Evolutionary conservation across 179 eudicot genomes (phyloP).

Genomic region (Drosera spatulata): DNA sequence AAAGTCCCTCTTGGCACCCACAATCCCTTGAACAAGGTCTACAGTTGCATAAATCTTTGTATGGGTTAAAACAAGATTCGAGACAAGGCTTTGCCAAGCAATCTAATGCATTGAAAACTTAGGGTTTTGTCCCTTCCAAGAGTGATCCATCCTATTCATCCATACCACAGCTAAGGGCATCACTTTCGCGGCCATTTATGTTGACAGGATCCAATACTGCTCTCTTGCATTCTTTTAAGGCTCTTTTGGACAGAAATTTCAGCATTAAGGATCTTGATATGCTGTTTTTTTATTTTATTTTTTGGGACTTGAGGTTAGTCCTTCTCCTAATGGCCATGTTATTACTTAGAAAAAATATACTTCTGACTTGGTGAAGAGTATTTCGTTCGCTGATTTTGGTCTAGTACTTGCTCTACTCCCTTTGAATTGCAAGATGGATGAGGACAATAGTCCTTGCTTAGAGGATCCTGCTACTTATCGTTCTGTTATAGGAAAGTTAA

Average conservation of each 20-base stretch:
- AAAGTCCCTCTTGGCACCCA: neutral
- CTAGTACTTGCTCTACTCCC: neutral
- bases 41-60: neutral
- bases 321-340: neutral
- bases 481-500: neutral
- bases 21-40: too few species aligned
- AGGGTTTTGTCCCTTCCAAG: neutral
- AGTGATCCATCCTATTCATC: slow-evolving; percentile 3
- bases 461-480: too few species aligned
- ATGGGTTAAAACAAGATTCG: neutral
- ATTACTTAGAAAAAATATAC: slow-evolving; percentile 5
- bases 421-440: neutral
- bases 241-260: neutral
- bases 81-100: slow-evolving; percentile 2
- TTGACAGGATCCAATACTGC: neutral
- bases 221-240: neutral
- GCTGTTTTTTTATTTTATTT: slow-evolving; percentile 3
- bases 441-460: too few species aligned
- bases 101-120: neutral
- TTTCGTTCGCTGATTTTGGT: neutral
- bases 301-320: neutral
- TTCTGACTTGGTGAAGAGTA: neutral
- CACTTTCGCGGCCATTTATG: neutral
- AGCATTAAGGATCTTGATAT: slow-evolving; percentile 5
- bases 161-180: neutral